phyloP scores from a whole-genome alignment of 495 filamentous ascomycete genomes.

The Cercophora newfieldiana region DNA sequence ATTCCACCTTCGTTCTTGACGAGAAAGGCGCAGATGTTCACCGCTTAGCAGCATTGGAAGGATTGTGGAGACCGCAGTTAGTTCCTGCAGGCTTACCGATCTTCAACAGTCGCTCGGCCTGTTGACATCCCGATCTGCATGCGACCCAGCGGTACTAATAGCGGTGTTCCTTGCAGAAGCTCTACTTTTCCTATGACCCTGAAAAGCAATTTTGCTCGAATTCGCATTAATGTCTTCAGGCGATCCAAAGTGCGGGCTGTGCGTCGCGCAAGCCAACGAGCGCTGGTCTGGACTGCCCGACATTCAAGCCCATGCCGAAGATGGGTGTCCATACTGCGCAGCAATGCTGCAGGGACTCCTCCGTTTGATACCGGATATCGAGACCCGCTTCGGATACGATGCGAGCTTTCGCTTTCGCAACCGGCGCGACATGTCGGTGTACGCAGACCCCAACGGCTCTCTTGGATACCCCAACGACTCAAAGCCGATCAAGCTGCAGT shows the following conservation, averaged over 20 bases:
- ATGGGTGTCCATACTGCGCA: conserved; percentile 13
- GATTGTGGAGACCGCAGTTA: neutral
- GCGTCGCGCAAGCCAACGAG: neutral
- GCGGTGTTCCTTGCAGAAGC: neutral
- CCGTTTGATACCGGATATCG: conserved; percentile 6
- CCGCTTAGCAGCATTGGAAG: no score
- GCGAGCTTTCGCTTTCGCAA: conserved; percentile 1
- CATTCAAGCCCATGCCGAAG: neutral
- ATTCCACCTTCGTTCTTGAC: no score
- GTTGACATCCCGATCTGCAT: neutral
- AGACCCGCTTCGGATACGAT: conserved; percentile 1
- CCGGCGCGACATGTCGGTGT: conserved; percentile 1
- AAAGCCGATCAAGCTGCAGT: neutral
- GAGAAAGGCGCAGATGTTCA: no score
- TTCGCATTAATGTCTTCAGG: neutral
- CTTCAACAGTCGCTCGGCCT: neutral
- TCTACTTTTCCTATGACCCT: neutral
- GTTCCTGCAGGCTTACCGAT: neutral
- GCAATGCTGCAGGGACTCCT: conserved; percentile 4
- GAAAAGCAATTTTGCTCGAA: neutral
- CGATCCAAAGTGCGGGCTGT: conserved; percentile 11
- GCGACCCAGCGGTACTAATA: neutral
- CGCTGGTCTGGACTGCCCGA: conserved; percentile 4
- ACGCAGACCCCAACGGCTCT: conserved; percentile 11
- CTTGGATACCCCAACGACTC: neutral